These are phyloP conservation scores for Leccinum subrobustum DNA, from an alignment of 1,284 basidiomycete species.

Conservation along the genomic window DNA sequence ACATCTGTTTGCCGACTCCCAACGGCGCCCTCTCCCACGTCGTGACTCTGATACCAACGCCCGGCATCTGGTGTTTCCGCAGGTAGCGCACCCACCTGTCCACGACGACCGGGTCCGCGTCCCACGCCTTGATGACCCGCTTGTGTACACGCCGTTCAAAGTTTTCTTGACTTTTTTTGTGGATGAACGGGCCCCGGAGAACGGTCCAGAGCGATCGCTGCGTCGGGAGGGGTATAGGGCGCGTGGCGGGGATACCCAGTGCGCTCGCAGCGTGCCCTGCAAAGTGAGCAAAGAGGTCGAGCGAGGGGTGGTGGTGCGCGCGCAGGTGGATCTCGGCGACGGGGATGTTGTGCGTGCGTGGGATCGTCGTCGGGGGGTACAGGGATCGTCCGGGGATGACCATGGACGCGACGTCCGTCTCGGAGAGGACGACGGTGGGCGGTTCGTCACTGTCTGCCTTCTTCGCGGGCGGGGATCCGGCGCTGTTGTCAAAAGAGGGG, in stretches of 20 bases:
- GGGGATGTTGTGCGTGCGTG: too few relatives aligned
- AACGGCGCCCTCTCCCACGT: conserved; percentile 75
- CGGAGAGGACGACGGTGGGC: conserved; percentile 29
- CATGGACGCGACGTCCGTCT: conserved; percentile 48
- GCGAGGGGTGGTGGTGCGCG: conserved; percentile 65
- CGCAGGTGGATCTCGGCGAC: too few relatives aligned
- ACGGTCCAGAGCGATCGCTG: conserved; percentile 87
- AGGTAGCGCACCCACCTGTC: conserved; percentile 85
- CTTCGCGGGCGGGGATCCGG: conserved; percentile 1
- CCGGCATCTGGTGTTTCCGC: conserved; percentile 73
- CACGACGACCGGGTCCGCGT: conserved; percentile 79
- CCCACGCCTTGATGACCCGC: conserved; percentile 88
- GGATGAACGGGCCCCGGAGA: conserved; percentile 72
- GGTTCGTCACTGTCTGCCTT: conserved; percentile 1
- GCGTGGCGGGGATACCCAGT: conserved; percentile 81
- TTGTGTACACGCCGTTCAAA: conserved; percentile 87
- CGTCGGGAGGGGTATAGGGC: conserved; percentile 71
- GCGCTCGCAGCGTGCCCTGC: conserved; percentile 81
- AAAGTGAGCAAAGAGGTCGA: conserved; percentile 86
- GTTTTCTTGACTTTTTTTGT: conserved; percentile 97
- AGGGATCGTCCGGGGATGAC: conserved; percentile 60
- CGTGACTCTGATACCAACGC: conserved; percentile 84
- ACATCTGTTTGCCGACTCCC: conserved; percentile 55
- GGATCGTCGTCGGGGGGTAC: conserved; percentile 43
- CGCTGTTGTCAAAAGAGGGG: conserved; percentile 3